Conservation (phyloP, 768 basidiomycete genomes). For the Paxillus ammoniavirescens region DNA sequence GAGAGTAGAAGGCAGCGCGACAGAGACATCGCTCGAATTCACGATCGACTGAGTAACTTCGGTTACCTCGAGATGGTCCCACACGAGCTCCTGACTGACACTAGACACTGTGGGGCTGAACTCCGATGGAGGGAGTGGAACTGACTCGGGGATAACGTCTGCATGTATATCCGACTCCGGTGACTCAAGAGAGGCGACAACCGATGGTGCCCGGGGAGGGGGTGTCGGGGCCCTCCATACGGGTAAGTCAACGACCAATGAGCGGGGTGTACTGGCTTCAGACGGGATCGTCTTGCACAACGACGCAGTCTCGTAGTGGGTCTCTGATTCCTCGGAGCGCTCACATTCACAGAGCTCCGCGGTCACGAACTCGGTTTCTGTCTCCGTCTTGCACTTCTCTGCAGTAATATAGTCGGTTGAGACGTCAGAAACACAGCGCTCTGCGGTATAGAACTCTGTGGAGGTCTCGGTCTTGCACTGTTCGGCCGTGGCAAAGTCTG, state of each 20-base stretch:
- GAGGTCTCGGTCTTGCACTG: conserved; percentile 41
- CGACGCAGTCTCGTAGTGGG: conserved; percentile 50
- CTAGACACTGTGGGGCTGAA: conserved; percentile 28
- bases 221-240: conserved; percentile 20
- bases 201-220: conserved; percentile 28
- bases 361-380: conserved; percentile 44
- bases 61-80: conserved; percentile 13
- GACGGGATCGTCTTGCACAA: conserved; percentile 37
- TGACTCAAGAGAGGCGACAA: conserved; percentile 24
- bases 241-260: conserved; percentile 35
- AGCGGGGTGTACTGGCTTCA: conserved; percentile 33
- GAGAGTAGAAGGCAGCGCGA: conserved; percentile 28
- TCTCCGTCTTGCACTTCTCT: conserved; percentile 42
- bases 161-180: conserved; percentile 22
- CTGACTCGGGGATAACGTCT: conserved; percentile 20
- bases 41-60: conserved; percentile 15
- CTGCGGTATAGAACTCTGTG: conserved; percentile 50
- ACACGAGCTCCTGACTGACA: conserved; percentile 19
- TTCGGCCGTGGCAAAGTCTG: conserved; percentile 43
- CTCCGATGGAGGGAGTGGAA: conserved; percentile 42
- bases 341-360: conserved; percentile 42
- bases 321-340: conserved; percentile 38
- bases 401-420: conserved; percentile 53
- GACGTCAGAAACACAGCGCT: conserved; percentile 40
- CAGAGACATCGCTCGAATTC: conserved; percentile 21